A percentile compares a stretch with the other conserved stretches of the same genome.
These are phyloP conservation scores for Rhizopogon rudus DNA, from an alignment of 768 basidiomycete species.

Conservation along the genomic window DNA sequence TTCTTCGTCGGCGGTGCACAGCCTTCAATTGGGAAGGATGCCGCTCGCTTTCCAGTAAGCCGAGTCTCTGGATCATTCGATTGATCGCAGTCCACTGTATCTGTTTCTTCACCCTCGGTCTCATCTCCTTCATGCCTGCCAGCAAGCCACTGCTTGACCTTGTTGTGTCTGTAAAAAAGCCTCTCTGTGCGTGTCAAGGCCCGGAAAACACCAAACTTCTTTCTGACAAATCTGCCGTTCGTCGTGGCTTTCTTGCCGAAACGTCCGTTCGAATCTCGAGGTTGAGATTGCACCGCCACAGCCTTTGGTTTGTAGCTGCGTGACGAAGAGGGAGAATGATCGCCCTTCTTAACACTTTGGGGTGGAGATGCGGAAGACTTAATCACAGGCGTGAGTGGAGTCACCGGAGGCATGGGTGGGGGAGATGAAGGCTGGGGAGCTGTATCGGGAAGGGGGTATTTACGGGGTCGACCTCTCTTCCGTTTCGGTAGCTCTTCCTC, in stretches of 20 bases:
- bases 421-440: slow-evolving; percentile 5
- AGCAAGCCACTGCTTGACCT: slow-evolving; percentile 32
- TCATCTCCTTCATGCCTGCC: slow-evolving; percentile 9
- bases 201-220: slow-evolving; percentile 19
- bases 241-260: slow-evolving; percentile 60
- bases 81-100: slow-evolving; percentile 10
- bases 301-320: slow-evolving; percentile 34
- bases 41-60: slow-evolving; percentile 20
- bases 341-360: slow-evolving; percentile 15
- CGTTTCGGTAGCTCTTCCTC: slow-evolving; percentile 26
- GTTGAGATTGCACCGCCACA: slow-evolving; percentile 46
- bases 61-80: slow-evolving; percentile 8
- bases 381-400: slow-evolving; percentile 5
- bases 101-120: slow-evolving; percentile 15
- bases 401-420: slow-evolving; percentile 9
- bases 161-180: slow-evolving; percentile 34
- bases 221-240: slow-evolving; percentile 39
- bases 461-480: slow-evolving; percentile 31
- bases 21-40: slow-evolving; percentile 15
- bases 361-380: slow-evolving; percentile 15
- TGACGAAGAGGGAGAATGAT: slow-evolving; percentile 18
- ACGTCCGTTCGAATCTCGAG: slow-evolving; percentile 58
- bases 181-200: slow-evolving; percentile 34
- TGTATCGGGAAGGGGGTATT: slow-evolving; percentile 17
- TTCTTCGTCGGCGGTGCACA: slow-evolving; percentile 24